phyloP scores from a whole-genome alignment of 495 filamentous ascomycete genomes.

The Lepraria neglecta region DNA sequence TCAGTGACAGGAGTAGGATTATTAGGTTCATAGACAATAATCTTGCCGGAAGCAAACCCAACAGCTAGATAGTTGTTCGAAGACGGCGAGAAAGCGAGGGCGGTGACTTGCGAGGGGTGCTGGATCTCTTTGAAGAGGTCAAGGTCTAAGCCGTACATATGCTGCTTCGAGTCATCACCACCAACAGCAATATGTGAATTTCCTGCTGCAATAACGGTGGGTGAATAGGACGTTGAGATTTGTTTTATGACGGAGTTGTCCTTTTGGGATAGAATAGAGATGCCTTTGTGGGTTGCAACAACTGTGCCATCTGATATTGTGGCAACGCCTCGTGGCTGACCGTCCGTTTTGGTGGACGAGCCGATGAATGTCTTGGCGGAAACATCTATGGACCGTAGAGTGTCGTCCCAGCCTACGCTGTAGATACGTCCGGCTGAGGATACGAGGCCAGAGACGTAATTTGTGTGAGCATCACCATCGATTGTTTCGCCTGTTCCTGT shows the following conservation, averaged over 20 bases:
- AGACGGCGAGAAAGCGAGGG: constrained; percentile 55
- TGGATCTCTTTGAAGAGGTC: constrained; percentile 45
- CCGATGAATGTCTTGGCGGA: constrained; percentile 54
- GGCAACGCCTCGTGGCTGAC: constrained; percentile 57
- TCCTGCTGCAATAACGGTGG: constrained; percentile 62
- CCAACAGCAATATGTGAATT: constrained; percentile 67
- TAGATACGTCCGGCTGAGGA: constrained; percentile 57
- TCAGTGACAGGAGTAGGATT: constrained; percentile 57
- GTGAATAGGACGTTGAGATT: constrained; percentile 46
- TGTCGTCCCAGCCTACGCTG: constrained; percentile 94
- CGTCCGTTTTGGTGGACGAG: constrained; percentile 44
- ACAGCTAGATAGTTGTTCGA: constrained; percentile 64
- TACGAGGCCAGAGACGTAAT: constrained; percentile 73
- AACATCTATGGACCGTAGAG: constrained; percentile 68
- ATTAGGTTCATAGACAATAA: constrained; percentile 64
- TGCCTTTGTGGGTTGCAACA: constrained; percentile 58
- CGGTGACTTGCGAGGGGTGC: constrained; percentile 52
- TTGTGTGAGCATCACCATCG: constrained; percentile 72
- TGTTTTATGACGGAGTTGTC: constrained; percentile 45
- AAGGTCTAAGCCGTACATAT: constrained; percentile 50
- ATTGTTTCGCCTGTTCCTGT: constrained; percentile 60
- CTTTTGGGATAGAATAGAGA: constrained; percentile 58
- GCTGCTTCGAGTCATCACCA: constrained; percentile 61
- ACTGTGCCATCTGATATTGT: constrained; percentile 45
- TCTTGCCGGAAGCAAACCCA: constrained; percentile 79